Percentiles rank a stretch among this genome's conserved stretches.
phyloP scores from a whole-genome alignment of 2,329 filamentous ascomycete species.

The Beauveria rudraprayagi region DNA sequence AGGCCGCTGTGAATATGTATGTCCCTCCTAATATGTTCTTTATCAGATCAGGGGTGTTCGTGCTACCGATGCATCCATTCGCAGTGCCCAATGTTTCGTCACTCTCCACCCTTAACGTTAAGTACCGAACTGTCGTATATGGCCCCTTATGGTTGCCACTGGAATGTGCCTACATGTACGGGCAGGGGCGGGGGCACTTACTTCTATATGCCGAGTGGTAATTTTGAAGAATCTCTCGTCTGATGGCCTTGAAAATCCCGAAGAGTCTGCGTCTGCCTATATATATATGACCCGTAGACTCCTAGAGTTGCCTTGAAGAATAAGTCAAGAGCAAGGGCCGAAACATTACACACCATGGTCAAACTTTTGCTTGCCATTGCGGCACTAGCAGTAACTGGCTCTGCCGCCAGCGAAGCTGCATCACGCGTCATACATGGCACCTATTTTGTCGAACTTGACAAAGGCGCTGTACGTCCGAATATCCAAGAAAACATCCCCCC shows the following conservation, averaged over 20 bases:
- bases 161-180: not conserved
- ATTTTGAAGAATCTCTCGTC: not conserved
- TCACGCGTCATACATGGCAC: conserved; percentile 33
- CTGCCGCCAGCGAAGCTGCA: not conserved
- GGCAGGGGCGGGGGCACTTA: not conserved
- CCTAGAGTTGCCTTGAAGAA: not conserved
- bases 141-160: no score
- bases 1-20: no score
- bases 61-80: not conserved
- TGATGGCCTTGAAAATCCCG: not conserved
- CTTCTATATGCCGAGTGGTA: not conserved
- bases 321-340: not conserved
- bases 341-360: not conserved
- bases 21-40: not conserved
- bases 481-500: not conserved
- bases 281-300: not conserved
- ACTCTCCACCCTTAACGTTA: not conserved
- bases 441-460: conserved; percentile 47
- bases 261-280: not conserved
- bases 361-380: not conserved
- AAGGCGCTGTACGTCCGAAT: conserved; percentile 34
- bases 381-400: not conserved
- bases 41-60: not conserved
- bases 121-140: not conserved
- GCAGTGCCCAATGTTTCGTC: not conserved